A percentile compares a stretch with the other conserved stretches of the same genome.
Conservation (phyloP, 768 basidiomycete species). For the Lactarius deliciosus region DNA sequence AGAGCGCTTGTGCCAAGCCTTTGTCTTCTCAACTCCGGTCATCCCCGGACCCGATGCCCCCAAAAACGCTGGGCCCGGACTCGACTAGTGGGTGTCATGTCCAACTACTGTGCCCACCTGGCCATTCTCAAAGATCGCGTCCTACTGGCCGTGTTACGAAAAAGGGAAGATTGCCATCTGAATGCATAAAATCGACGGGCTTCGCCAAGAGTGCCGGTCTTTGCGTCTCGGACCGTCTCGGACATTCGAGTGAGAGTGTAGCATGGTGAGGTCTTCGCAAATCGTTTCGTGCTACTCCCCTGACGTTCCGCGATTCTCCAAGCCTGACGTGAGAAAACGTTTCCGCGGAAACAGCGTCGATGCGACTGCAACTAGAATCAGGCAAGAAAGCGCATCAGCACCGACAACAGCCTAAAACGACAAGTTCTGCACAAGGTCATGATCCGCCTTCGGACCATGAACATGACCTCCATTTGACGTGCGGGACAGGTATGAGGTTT, state of each 20-base stretch:
- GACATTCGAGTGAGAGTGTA: conserved; percentile 87
- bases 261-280: conserved; percentile 58
- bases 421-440: neutral
- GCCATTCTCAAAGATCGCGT: conserved; percentile 81
- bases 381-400: conserved; percentile 5
- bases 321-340: conserved; percentile 82
- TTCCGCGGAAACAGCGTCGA: conserved; percentile 73
- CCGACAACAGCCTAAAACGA: conserved; percentile 7
- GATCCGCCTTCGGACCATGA: neutral
- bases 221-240: conserved; percentile 57
- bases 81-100: conserved; percentile 47
- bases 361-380: conserved; percentile 34
- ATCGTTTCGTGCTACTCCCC: conserved; percentile 2
- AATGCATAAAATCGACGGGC: conserved; percentile 71
- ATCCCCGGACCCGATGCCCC: neutral
- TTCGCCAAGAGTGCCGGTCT: conserved; percentile 78
- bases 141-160: conserved; percentile 82
- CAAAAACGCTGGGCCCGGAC: neutral
- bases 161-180: conserved; percentile 74
- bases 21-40: neutral
- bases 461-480: neutral
- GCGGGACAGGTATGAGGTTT: too few species aligned
- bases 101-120: conserved; percentile 76
- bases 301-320: neutral
- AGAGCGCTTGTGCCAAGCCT: neutral